Evolutionary conservation across 371 early-diverging fungal species (phyloP).

Genomic region (Choanephora cucurbitarum): DNA sequence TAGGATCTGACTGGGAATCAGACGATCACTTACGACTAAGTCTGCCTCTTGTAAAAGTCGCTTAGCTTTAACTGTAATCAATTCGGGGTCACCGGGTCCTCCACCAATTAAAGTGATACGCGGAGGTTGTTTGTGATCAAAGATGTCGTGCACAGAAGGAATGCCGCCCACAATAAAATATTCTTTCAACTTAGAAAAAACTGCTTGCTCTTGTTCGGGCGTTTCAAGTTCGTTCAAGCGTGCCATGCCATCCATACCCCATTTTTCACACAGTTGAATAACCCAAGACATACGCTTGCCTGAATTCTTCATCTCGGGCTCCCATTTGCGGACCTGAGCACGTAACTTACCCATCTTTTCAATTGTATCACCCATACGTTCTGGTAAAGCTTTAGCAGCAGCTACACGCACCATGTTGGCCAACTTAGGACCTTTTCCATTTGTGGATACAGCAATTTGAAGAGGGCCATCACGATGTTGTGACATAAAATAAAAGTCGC

Average conservation of each 20-base stretch:
- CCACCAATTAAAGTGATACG: constrained; percentile 78
- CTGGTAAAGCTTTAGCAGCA: constrained; percentile 67
- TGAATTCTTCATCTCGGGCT: constrained; percentile 64
- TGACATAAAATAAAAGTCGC: constrained; percentile 93
- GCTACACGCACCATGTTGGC: constrained; percentile 77
- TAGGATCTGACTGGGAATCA: constrained; percentile 71
- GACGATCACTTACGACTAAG: constrained; percentile 79
- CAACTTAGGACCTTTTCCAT: constrained; percentile 86
- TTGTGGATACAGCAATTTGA: constrained; percentile 90
- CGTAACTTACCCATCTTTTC: constrained; percentile 72
- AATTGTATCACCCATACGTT: constrained; percentile 69
- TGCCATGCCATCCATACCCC: constrained; percentile 45
- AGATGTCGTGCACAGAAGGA: constrained; percentile 28
- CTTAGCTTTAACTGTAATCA: constrained; percentile 72
- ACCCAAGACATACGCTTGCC: constrained; percentile 86
- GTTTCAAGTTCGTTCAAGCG: constrained; percentile 27
- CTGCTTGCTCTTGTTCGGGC: constrained; percentile 23
- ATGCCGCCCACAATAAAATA: constrained; percentile 53
- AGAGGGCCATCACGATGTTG: constrained; percentile 81
- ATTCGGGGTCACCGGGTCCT: constrained; percentile 85
- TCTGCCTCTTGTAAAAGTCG: constrained; percentile 69
- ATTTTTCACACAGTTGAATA: constrained; percentile 64
- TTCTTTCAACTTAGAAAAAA: constrained; percentile 56
- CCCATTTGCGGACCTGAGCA: constrained; percentile 65
- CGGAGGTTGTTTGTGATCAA: constrained; percentile 28